Base-by-base conservation (phyloP, 1,284 basidiomycete species). In the Fomes fomentarius region DNA sequence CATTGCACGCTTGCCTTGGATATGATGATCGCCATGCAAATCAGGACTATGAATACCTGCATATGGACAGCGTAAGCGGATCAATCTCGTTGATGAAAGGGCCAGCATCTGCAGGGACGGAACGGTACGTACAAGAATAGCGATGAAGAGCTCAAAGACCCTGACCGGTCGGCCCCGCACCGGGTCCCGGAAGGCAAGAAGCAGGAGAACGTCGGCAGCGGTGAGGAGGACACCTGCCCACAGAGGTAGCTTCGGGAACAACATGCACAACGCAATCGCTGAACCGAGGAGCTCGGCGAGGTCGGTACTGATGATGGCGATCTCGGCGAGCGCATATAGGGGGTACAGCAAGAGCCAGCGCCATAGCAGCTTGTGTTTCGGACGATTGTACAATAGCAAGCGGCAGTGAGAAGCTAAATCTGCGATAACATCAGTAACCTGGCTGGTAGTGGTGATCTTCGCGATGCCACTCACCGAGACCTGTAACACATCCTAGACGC, bases 191-290 rank as follows among this genome's bases (percentile, higher is more conserved):
- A 90, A 71, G 2, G 79, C 79, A 43, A 90, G 79, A 38, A 94
- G 78, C 52, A 97, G 66, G 50, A 98, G 75, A 14, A 96, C 93
- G 67, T 98, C 94, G 30, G 81, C 78, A 0, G 87, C 87, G 2
- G 94, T 97, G 57, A 96, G 78, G 39, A 96, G 76, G 2, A 96
- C 91, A 34, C 88, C 89, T 1, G 84, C 89, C 80, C 85, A 94
- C 5, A 95, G 75, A 25, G 93, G 84, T 9, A 96, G 74, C 30
- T 73, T 75, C 0, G 94, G 94, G 66, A 96, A 93, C 37, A 96
- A 78, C 71, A 96, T 74, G 66, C 85, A 86, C 42, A 96, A 74
- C 0, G 87, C 90, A 52, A 93, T 91, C 2, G 89, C 90, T 17
- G 81, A 84, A 0, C 94, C 94, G 4, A 96, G 76, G 8, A 97